Evolutionary conservation across 2,329 filamentous ascomycete genomes (phyloP).

Genomic region (Nigrospora sphaerica): DNA sequence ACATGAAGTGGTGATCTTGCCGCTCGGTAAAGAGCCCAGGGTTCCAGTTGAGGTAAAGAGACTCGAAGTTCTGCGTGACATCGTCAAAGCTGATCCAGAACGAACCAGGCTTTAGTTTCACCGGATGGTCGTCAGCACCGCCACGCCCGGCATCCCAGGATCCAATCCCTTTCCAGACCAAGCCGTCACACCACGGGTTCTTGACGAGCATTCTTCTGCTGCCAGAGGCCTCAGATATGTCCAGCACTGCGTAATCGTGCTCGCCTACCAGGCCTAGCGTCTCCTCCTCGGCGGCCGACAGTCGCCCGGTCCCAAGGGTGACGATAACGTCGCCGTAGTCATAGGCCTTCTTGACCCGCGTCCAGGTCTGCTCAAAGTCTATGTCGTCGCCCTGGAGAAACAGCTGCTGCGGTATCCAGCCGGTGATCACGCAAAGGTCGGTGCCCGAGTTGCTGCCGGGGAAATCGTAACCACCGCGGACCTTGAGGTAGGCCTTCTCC

Average conservation of each 20-base stretch:
- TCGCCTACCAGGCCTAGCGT: constrained; percentile 78
- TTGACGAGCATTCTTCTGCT: constrained; percentile 74
- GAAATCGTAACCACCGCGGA: constrained; percentile 94
- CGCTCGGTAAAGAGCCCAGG: constrained; percentile 73
- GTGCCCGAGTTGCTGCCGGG: constrained; percentile 96
- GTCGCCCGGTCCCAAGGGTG: constrained; percentile 81
- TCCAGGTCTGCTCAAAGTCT: constrained; percentile 71
- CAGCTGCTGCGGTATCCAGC: constrained; percentile 95
- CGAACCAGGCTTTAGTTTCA: constrained; percentile 54
- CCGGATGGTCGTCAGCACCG: constrained; percentile 13
- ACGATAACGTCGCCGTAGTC: constrained; percentile 74
- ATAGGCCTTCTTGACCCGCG: constrained; percentile 66
- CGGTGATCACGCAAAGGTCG: constrained; percentile 84
- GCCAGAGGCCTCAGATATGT: constrained; percentile 57
- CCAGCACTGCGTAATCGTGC: constrained; percentile 89
- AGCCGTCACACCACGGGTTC: constrained; percentile 89
- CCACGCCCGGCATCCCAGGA: constrained; percentile 18
- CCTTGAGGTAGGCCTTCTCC: constrained; percentile 94
- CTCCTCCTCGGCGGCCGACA: constrained; percentile 70
- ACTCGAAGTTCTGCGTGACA: constrained; percentile 87
- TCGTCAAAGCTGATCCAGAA: constrained; percentile 93
- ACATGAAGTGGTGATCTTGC: constrained; percentile 85
- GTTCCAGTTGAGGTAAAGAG: constrained; percentile 97
- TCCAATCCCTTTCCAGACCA: constrained; percentile 58
- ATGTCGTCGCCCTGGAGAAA: constrained; percentile 84